These are phyloP conservation scores for Neonectria magnoliae DNA, from an alignment of 2,329 filamentous ascomycete genomes.

Conservation along the genomic window DNA sequence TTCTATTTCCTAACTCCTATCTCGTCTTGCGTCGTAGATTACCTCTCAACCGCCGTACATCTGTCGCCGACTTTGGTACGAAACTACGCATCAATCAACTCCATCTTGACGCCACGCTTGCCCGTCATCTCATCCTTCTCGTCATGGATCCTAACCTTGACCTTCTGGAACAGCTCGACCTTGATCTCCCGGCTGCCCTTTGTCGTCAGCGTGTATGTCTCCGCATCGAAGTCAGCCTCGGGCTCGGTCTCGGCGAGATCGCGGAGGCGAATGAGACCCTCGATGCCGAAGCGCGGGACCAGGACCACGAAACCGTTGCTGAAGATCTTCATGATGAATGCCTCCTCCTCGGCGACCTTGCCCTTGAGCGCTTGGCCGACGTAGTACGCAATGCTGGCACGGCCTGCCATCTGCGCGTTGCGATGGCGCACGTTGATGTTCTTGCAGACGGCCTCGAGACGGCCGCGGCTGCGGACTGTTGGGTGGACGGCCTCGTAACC, in stretches of 20 bases:
- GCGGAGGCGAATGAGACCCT: constrained; percentile 86
- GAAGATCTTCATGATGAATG: constrained; percentile 97
- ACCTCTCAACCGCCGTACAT: constrained; percentile 23
- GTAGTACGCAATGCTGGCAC: constrained; percentile 96
- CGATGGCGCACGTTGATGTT: constrained; percentile 98
- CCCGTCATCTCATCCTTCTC: constrained; percentile 95
- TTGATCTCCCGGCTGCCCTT: constrained; percentile 64
- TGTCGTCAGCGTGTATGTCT: constrained; percentile 80
- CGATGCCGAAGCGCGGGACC: constrained; percentile 94
- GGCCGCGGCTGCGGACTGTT: constrained; percentile 80
- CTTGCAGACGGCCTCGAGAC: constrained; percentile 92
- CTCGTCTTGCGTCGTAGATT: constrained; percentile 26
- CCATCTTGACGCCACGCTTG: constrained; percentile 89
- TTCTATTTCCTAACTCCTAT: constrained; percentile 37
- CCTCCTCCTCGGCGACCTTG: constrained; percentile 80
- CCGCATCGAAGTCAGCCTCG: constrained; percentile 83
- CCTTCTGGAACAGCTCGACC: constrained; percentile 91
- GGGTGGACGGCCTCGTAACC: constrained; percentile 89
- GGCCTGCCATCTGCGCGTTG: constrained; percentile 94
- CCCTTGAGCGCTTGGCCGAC: constrained; percentile 95
- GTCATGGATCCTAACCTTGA: constrained; percentile 88
- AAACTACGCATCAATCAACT: constrained; percentile 59
- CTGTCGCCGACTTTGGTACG: neutral
- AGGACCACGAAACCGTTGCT: constrained; percentile 98
- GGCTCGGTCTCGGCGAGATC: constrained; percentile 84